Evolutionary conservation across 1,284 basidiomycete species (phyloP).

Genomic region (Caloboletus inedulis): DNA sequence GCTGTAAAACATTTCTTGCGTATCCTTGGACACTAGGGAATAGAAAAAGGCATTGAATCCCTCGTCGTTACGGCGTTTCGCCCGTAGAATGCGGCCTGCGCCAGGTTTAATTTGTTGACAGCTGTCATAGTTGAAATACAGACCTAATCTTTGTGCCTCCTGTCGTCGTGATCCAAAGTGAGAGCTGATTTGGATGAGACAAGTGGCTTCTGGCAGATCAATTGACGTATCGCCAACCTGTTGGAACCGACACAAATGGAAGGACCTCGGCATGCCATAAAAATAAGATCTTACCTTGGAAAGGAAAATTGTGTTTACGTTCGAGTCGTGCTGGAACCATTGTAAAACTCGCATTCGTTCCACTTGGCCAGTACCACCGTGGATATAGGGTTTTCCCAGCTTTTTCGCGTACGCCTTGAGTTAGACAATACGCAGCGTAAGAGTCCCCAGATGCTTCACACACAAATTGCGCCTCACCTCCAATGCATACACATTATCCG

Average conservation of each 20-base stretch:
- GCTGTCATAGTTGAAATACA: conserved; percentile 23
- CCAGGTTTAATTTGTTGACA: conserved; percentile 15
- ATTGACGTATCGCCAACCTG: conserved; percentile 99
- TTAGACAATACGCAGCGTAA: conserved; percentile 1
- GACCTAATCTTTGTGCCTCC: conserved; percentile 94
- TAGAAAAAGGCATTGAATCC: conserved; percentile 99
- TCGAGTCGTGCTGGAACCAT: conserved; percentile 94
- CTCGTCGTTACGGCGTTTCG: conserved; percentile 97
- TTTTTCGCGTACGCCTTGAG: conserved; percentile 90
- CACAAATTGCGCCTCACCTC: conserved; percentile 58
- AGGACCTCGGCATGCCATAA: conserved; percentile 6
- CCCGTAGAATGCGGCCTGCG: conserved; percentile 88
- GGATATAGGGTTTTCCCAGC: conserved; percentile 92
- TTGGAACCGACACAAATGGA: conserved; percentile 19
- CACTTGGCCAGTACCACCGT: conserved; percentile 93
- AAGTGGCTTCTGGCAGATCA: conserved; percentile 98
- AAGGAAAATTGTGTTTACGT: conserved; percentile 97
- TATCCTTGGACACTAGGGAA: conserved; percentile 97
- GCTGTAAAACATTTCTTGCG: conserved; percentile 99
- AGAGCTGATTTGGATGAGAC: conserved; percentile 99
- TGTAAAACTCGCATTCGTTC: conserved; percentile 95
- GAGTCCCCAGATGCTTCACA: neutral
- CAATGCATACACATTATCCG: conserved; percentile 96
- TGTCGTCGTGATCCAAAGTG: conserved; percentile 98
- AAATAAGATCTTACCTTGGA: conserved; percentile 68